A percentile compares a stretch with the other conserved stretches of the same genome.
Evolutionary conservation across 805 yeast species (phyloP).

Genomic region (Kuraishia capsulata): DNA sequence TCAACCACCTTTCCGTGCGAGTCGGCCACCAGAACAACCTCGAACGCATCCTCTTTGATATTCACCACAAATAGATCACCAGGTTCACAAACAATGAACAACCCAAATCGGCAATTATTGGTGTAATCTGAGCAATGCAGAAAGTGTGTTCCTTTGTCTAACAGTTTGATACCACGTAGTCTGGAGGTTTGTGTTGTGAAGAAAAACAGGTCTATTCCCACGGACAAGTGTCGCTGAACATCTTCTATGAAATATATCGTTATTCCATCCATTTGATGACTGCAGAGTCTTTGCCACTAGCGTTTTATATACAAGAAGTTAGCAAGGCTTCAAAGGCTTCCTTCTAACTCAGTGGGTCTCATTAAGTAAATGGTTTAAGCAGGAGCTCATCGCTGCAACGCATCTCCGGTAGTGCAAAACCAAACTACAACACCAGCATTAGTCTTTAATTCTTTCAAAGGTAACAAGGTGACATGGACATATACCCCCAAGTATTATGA

Average conservation of each 20-base stretch:
- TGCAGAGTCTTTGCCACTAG: too few relatives aligned
- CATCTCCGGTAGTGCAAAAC: too few relatives aligned
- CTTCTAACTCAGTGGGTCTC: too few relatives aligned
- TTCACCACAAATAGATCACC: constrained; percentile 14
- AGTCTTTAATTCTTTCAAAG: too few relatives aligned
- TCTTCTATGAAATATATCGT: constrained; percentile 1
- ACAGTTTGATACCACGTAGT: constrained; percentile 38
- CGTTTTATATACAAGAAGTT: too few relatives aligned
- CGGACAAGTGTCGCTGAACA: constrained; percentile 7
- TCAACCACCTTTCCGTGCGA: background rate
- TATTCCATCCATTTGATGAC: background rate
- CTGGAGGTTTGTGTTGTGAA: constrained; percentile 6
- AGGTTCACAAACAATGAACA: constrained; percentile 23
- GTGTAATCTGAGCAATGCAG: constrained; percentile 38
- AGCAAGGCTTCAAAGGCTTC: too few relatives aligned
- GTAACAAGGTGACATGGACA: background rate
- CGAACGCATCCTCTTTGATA: background rate
- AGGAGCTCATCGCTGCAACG: background rate
- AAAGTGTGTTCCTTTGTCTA: constrained; percentile 44
- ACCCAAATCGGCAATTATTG: constrained; percentile 31
- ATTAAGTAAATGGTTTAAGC: too few relatives aligned
- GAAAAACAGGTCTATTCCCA: constrained; percentile 17
- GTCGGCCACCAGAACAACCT: background rate
- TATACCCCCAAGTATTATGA: too few relatives aligned
- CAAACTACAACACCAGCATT: too few relatives aligned